These are phyloP conservation scores for Cornus controversa DNA, from an alignment of 148 eudicot genomes.

Conservation along the genomic window DNA sequence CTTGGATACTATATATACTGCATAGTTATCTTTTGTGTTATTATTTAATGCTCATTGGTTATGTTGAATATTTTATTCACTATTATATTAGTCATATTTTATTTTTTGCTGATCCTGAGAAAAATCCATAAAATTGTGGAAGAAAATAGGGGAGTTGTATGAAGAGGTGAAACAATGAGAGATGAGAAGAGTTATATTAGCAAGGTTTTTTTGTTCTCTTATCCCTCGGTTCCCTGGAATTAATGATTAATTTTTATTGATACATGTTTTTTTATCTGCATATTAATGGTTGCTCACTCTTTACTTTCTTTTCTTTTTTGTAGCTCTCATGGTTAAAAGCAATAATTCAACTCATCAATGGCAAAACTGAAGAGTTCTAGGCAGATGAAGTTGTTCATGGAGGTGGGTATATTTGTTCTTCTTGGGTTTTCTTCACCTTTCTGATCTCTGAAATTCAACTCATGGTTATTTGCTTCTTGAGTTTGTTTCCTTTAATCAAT, in stretches of 20 bases:
- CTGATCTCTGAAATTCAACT: neutral
- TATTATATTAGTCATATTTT: no score
- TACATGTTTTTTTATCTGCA: neutral
- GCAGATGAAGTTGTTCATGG: conserved; percentile 74
- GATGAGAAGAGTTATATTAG: conserved; percentile 77
- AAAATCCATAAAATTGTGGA: conserved; percentile 10
- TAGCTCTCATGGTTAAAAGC: conserved; percentile 91
- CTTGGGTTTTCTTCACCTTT: neutral
- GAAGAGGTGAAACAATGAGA: conserved; percentile 83
- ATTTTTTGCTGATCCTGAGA: neutral
- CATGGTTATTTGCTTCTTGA: neutral
- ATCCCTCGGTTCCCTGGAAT: neutral
- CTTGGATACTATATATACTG: no score
- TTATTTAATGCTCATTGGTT: no score
- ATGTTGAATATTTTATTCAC: no score
- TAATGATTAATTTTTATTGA: no score
- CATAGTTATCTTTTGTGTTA: no score
- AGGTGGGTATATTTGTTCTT: conserved; percentile 37
- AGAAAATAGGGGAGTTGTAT: conserved; percentile 37
- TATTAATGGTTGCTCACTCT: conserved; percentile 12
- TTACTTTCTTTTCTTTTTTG: conserved; percentile 21
- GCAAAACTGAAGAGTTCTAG: conserved; percentile 62
- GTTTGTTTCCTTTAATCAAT: neutral
- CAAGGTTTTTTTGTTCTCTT: conserved; percentile 52
- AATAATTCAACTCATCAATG: conserved; percentile 73